These are phyloP conservation scores for Ostreobium quekettii DNA, from an alignment of 139 green algal species.

Conservation along the genomic window DNA sequence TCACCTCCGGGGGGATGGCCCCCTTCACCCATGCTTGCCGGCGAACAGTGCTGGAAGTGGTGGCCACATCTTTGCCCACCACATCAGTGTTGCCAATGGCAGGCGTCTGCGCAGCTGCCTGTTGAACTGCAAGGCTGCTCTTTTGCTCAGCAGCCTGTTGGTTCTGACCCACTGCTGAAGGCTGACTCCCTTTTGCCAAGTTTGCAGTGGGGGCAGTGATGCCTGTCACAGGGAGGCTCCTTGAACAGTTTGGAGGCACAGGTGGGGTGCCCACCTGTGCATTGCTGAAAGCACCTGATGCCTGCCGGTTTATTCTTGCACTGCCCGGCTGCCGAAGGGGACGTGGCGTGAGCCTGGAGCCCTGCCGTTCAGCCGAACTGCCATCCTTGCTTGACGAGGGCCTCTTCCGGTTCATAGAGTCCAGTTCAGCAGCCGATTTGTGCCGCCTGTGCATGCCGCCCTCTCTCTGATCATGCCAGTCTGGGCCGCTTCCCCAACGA, in stretches of 20 bases:
- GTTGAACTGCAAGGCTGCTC: background rate
- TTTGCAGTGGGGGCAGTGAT: background rate
- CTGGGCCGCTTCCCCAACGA: too few relatives aligned
- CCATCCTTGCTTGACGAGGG: too few relatives aligned
- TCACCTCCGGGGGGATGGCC: constrained; percentile 6
- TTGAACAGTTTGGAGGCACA: background rate
- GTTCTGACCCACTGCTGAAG: background rate
- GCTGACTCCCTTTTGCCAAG: background rate
- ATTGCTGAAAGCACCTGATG: background rate
- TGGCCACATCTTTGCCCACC: background rate
- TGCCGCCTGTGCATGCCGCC: background rate
- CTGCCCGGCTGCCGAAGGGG: background rate
- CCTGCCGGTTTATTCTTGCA: background rate
- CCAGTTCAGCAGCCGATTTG: background rate
- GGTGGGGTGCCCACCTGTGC: background rate
- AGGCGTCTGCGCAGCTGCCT: background rate
- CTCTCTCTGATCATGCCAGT: too few relatives aligned
- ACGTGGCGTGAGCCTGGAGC: background rate
- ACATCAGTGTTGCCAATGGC: background rate
- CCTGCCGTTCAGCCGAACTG: too few relatives aligned
- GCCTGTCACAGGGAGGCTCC: background rate
- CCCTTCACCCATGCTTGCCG: constrained; percentile 16
- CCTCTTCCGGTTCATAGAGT: background rate
- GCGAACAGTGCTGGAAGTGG: background rate
- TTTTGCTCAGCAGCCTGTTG: background rate